Base-by-base conservation (phyloP, 1,139 yeast genomes). In the Arxiozyma telluris region DNA sequence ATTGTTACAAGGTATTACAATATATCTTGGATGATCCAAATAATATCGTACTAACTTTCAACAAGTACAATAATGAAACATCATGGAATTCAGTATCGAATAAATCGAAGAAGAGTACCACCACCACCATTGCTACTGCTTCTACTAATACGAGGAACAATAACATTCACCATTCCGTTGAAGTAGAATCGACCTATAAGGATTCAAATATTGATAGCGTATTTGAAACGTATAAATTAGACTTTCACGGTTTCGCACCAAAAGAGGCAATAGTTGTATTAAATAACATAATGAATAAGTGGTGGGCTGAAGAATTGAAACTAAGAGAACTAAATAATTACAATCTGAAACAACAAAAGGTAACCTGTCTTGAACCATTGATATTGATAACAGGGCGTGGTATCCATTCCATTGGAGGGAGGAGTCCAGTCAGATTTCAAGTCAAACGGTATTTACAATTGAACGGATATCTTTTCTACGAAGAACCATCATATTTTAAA, bases 371-470 rank as follows among this genome's bases (percentile, higher is more conserved):
- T 0, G 69, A 65, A 1, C 74, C 75, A 0, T 60, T 82, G 17
- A 61, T 58, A 2, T 66, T 83, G 0, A 68, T 82, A 2, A 82
- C 87, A 0, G 89, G 89, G 0, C 66, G 86, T 55, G 89, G 89
- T 0, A 62, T 82, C 15, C 89, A 83, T 64, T 81, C 87, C 41
- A 68, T 60, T 1, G 78, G 77, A 17, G 85, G 85, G 0, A 65
- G 70, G 1, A 71, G 83, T 0, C 75, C 70, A 54, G 74, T 82
- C 41, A 73, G 73, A 56, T 64, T 62, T 5, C 65, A 72, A 8
- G 78, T 81, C 4, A 64, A 69, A 44, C 70, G 66, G 25, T 69
- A 68, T 54, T 70, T 83, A 38, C 59, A 55, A 9, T 56, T 59
- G 1, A 63, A 68, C 12, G 64, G 64, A 2, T 83, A 71, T 59